Evolutionary conservation across 2,329 filamentous ascomycete genomes (phyloP), one percentile per base, ranked within the genome.

Genomic region (Apiospora marii): DNA sequence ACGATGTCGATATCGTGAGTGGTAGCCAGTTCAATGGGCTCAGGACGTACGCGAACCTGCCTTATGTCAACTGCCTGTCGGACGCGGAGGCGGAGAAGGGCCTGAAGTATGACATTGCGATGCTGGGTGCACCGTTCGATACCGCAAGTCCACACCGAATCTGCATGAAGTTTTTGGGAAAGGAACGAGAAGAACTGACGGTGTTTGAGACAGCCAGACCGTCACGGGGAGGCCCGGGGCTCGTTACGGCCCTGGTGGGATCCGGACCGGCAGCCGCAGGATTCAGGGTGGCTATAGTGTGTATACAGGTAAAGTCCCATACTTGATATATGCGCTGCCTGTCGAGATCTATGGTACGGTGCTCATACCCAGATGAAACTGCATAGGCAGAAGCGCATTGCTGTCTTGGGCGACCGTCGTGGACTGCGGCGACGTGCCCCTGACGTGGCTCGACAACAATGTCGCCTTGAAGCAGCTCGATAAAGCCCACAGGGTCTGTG

Each of bases 391-490:
- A 72, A 94, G 94, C 77, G 91, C 92, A 0, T 93, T 93, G 80
- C 84, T 85, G 37, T 92, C 89, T n/a, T 94, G 92, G 91, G 92
- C 92, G 0, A 90, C 84, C 19, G 87, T 96, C 67, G 87, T 94
- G 49, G 93, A 96, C 83, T 95, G 93, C 78, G 94, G 94, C 44
- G 93, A 96, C 77, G 93, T 94, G 71, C 92, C 92, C 1, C 85
- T 95, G 73, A 94, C 92, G 0, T 93, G 92, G 14, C 91, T 95
- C 75, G 93, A 96, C 82, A 96, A 95, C 80, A 89, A 85, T 0
- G 84, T 95, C 0, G 93, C 94, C 0, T 84, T 95, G 72, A 87
- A 88, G 19, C 93, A 95, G 80, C 93, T 96, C 87, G 92, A 89
- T 71, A 90, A 92, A 79, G 92, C 92, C 0, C 89, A 91, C 76